Percentiles rank a stretch among this genome's conserved stretches.
phyloP scores from a whole-genome alignment of 768 basidiomycete genomes.

The Boletus subcaerulescens region DNA sequence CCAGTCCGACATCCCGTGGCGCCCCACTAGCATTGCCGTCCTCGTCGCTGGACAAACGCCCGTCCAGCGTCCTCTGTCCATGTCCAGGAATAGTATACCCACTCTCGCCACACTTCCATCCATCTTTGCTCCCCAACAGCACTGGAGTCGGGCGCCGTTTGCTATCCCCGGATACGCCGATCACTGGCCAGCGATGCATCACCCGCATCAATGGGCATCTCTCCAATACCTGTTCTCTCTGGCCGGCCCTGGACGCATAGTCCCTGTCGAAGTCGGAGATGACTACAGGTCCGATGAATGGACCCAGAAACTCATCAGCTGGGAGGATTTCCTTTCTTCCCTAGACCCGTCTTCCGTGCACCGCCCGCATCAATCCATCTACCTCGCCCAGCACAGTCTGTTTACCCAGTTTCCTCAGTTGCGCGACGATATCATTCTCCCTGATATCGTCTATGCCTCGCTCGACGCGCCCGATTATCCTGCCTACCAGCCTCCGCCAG shows the following conservation, averaged over 20 bases:
- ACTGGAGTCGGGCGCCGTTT: constrained; percentile 57
- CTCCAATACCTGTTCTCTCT: constrained; percentile 63
- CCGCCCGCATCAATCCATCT: constrained; percentile 41
- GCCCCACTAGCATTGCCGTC: constrained; percentile 4
- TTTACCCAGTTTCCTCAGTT: constrained; percentile 81
- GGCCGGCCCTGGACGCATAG: constrained; percentile 77
- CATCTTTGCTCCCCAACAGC: constrained; percentile 49
- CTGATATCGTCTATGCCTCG: constrained; percentile 83
- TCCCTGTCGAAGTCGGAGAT: constrained; percentile 86
- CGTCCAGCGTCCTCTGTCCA: neutral
- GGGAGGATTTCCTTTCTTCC: constrained; percentile 68
- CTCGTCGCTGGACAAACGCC: constrained; percentile 2
- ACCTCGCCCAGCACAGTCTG: constrained; percentile 91
- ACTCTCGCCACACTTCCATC: constrained; percentile 52
- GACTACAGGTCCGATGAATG: constrained; percentile 82
- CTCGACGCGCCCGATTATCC: constrained; percentile 44
- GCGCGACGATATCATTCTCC: constrained; percentile 70
- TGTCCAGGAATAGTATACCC: constrained; percentile 34
- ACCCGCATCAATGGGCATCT: constrained; percentile 57
- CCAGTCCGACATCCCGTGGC: constrained; percentile 40
- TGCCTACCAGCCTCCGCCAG: constrained; percentile 60
- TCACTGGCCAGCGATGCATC: constrained; percentile 76
- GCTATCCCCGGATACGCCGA: constrained; percentile 59
- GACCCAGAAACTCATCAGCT: constrained; percentile 75
- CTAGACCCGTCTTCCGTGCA: constrained; percentile 30